These are phyloP conservation scores for Crithidia brevicula DNA, from an alignment of 208 protist genomes.

Conservation along the genomic window DNA sequence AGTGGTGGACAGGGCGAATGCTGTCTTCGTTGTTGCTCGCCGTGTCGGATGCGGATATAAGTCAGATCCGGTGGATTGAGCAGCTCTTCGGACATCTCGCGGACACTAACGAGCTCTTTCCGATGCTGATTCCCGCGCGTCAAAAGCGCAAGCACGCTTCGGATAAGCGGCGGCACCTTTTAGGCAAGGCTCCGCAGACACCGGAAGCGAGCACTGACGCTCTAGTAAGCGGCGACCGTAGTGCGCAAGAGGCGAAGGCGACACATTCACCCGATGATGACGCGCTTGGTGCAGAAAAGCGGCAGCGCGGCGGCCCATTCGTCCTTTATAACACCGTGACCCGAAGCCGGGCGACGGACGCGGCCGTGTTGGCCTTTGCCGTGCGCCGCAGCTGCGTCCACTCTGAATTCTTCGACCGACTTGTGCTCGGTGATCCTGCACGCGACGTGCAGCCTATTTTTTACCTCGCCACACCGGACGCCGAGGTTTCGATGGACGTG, in stretches of 20 bases:
- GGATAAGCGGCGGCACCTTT: too few species aligned
- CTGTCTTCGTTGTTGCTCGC: conserved; percentile 66
- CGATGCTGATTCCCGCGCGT: conserved; percentile 42
- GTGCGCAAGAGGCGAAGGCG: too few species aligned
- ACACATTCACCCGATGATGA: neutral
- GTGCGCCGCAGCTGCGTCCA: conserved; percentile 73
- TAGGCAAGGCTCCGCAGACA: neutral
- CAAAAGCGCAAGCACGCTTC: conserved; percentile 11
- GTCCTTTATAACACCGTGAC: conserved; percentile 76
- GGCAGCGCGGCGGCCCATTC: neutral
- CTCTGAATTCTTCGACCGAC: conserved; percentile 44
- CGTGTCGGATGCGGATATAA: conserved; percentile 51
- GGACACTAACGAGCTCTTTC: conserved; percentile 66
- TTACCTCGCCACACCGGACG: conserved; percentile 42
- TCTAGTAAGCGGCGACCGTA: neutral
- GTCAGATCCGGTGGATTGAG: conserved; percentile 74
- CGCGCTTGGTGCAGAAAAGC: neutral
- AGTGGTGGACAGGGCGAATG: conserved; percentile 86
- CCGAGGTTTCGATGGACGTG: conserved; percentile 50
- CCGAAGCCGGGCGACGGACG: conserved; percentile 53
- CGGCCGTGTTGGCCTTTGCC: conserved; percentile 62
- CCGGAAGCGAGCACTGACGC: neutral
- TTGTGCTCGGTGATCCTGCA: conserved; percentile 31
- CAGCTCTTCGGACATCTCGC: conserved; percentile 45
- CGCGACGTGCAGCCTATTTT: conserved; percentile 39